Evolutionary conservation across 2,329 filamentous ascomycete species (phyloP).

Genomic region (Beauveria australis): DNA sequence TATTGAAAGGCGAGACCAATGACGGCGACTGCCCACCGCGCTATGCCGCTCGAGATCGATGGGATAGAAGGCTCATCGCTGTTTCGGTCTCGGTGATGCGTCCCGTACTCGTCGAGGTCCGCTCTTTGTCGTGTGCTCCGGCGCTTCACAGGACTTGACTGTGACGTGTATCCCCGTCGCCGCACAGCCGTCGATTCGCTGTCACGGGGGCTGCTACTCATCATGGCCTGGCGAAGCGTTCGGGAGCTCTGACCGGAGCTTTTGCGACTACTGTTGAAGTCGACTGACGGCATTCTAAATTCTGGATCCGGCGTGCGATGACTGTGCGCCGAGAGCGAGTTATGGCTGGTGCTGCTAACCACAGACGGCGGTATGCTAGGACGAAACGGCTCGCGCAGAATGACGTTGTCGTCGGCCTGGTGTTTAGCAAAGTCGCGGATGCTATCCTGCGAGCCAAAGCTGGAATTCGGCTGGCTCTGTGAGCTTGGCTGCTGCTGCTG

Average conservation of each 20-base stretch:
- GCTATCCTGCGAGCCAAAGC: slow-evolving; percentile 45
- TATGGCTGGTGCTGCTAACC: slow-evolving; percentile 5
- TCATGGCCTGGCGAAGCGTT: slow-evolving; percentile 23
- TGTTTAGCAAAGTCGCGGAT: slow-evolving; percentile 44
- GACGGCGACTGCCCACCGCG: slow-evolving; percentile 46
- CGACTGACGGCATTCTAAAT: slow-evolving; percentile 45
- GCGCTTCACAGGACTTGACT: slow-evolving; percentile 19
- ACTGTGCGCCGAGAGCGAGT: slow-evolving; percentile 13
- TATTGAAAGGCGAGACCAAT: slow-evolving; percentile 51
- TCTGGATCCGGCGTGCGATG: slow-evolving; percentile 39
- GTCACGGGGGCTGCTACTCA: slow-evolving; percentile 15
- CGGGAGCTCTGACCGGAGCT: slow-evolving; percentile 26
- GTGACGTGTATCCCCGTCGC: slow-evolving; percentile 16
- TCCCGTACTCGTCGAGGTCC: slow-evolving; percentile 13
- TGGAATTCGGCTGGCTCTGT: slow-evolving; percentile 26
- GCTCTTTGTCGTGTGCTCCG: slow-evolving; percentile 14
- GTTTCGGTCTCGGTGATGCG: background rate
- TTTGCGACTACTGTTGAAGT: slow-evolving; percentile 30
- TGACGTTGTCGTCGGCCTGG: slow-evolving; percentile 48
- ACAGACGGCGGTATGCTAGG: slow-evolving; percentile 39
- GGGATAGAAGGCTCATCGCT: slow-evolving; percentile 25
- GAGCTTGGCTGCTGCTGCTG: slow-evolving; percentile 30
- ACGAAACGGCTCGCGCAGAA: slow-evolving; percentile 46
- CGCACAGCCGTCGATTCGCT: slow-evolving; percentile 20
- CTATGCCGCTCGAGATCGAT: slow-evolving; percentile 28